Evolutionary conservation across 306 rosid species (phyloP).

Genomic region (Castanospermum australe): DNA sequence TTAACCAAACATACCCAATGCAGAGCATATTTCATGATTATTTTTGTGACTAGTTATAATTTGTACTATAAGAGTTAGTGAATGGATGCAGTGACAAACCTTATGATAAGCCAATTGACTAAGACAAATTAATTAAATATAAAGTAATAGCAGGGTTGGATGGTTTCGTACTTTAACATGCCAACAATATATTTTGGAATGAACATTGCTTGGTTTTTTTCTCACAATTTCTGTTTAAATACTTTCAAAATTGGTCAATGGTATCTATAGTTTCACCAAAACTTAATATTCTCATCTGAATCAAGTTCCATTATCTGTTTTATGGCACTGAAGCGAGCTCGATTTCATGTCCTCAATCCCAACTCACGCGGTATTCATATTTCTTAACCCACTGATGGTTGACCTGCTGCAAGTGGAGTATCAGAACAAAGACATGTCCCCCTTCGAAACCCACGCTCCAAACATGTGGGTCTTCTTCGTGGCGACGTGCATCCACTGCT

Average conservation of each 20-base stretch:
- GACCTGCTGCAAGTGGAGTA: conserved; percentile 22
- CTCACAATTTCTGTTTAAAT: neutral
- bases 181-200: too few species aligned
- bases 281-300: neutral
- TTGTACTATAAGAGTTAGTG: too few species aligned
- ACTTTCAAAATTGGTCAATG: too few species aligned
- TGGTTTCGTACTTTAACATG: too few species aligned
- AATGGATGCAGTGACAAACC: too few species aligned
- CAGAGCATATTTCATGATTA: too few species aligned
- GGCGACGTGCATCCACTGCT: conserved; percentile 17
- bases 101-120: too few species aligned
- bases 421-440: neutral
- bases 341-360: conserved; percentile 20
- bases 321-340: neutral
- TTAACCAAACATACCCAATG: too few species aligned
- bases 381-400: conserved; percentile 29
- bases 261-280: too few species aligned
- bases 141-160: too few species aligned
- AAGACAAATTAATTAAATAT: too few species aligned
- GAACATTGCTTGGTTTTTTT: neutral
- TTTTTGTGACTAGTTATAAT: too few species aligned
- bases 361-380: conserved; percentile 24
- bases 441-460: conserved; percentile 14
- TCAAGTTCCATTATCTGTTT: neutral
- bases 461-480: conserved; percentile 32